Base-by-base conservation (phyloP, 2,329 filamentous ascomycete genomes). In the Ophiosphaerella herpotricha region DNA sequence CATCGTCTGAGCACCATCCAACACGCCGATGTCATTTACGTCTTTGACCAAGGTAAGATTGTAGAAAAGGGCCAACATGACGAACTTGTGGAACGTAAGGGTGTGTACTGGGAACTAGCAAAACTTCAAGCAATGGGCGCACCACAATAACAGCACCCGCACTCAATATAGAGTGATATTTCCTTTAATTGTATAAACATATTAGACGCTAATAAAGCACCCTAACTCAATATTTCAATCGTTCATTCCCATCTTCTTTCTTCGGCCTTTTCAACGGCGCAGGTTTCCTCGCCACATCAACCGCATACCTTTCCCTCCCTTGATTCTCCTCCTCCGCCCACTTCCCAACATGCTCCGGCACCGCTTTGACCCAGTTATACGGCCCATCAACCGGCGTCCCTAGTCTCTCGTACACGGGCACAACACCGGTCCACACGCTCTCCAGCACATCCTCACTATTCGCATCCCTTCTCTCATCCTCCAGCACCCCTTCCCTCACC, bases 1-100 rank as follows among this genome's bases (percentile, higher is more conserved):
- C 93, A 99, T 74, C 82, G 94, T 21, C 78, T 99, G 5, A 91
- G 86, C 66, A 97, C 94, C 0, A 97, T 97, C 53, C 91, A 96
- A 70, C 92, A 94, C 70, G 93, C 93, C 0, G 93, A 97, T 68
- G 78, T 93, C 41, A 97, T 97, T 63, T 97, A 95, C 59, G 93
- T 97, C n/a, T 94, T 97, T 70, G 92, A 97, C 72, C 86, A 90
- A 63, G 94, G 93, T 7, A 82, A 85, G 52, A 84, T 97, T 37
- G 89, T 95, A 1, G 93, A 97, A 77, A 82, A 84, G 60, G 93
- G 93, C 5, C 91, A 85, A 7, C 93, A 97, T 89, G 82, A 81
- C 0, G 76, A 80, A 42, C 51, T 79, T 32, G 65, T 79, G 44
- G 63, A 58, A 4, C 67, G 58, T 50, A 66, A 63, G 41, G 76